Evolutionary conservation across 2,329 filamentous ascomycete species (phyloP), one percentile per base, ranked within the genome.

Genomic region (Clonostachys solani): DNA sequence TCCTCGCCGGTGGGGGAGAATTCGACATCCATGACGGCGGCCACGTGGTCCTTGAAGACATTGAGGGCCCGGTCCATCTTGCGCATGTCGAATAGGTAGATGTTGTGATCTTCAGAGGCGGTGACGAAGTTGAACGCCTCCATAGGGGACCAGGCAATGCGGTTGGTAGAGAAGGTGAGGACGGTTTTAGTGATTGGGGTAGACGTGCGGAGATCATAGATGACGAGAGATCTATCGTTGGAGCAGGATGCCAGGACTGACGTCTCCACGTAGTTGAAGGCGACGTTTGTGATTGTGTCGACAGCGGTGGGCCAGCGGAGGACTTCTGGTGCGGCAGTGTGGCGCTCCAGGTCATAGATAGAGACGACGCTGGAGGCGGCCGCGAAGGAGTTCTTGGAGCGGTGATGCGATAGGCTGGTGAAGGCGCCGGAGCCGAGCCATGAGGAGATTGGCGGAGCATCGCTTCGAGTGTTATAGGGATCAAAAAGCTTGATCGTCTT

Each of bases 1-100:
- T 96, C 92, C 64, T 96, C 87, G 50, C 94, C 94, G 0, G 94
- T 97, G 1, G 94, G 92, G 43, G 86, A 92, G 69, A 92, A 99
- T 61, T 96, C 90, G 38, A 99, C 86, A 64, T 95, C 92, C 89
- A 96, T 96, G 19, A 96, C 92, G 17, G 94, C 94, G 42, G 78
- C 75, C 43, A 95, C 91, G 62, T 95, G 90, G 57, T 92, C 89
- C 66, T 92, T 94, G 46, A 95, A 77, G 9, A 96, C 84, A 62
- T 97, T 96, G 50, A 95, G 72, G 1, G 92, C 89, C 52, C 90
- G 84, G 56, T 89, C 84, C 65, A 96, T 86, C 62, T 90, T 92
- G 56, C 94, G 82, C 81, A 95, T 95, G 66, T 99, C 94, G 60
- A 99, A 99, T 50, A 96, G 80, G 53, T 74, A 74, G 54, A 87